Percentiles rank a stretch among this genome's conserved stretches.
These are phyloP conservation scores for Neonectria neomacrospora DNA, from an alignment of 2,329 filamentous ascomycete genomes.

Conservation along the genomic window DNA sequence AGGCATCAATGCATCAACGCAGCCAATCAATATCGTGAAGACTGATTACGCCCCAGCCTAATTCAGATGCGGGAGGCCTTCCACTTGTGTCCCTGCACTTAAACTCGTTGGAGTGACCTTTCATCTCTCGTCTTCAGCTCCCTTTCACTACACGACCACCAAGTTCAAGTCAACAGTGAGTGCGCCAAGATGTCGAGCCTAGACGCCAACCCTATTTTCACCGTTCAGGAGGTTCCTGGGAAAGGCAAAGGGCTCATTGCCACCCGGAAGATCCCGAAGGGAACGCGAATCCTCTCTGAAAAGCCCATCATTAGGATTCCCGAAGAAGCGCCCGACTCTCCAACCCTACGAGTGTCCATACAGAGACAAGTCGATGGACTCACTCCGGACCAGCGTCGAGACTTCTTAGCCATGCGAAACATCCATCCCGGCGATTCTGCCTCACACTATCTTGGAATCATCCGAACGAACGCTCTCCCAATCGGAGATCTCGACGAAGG, in stretches of 20 bases:
- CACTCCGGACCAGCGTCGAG: not conserved
- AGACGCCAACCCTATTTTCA: not conserved
- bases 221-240: constrained; percentile 5
- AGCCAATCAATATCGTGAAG: not conserved
- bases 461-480: constrained; percentile 24
- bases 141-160: not conserved
- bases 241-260: constrained; percentile 17
- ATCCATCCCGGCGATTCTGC: not conserved
- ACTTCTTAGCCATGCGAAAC: constrained; percentile 18
- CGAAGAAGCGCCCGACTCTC: not conserved
- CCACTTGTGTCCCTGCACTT: not conserved
- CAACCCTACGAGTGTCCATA: not conserved
- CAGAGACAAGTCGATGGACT: constrained; percentile 1
- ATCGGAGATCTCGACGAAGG: constrained; percentile 3
- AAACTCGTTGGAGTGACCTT: not conserved
- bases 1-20: not conserved
- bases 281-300: constrained; percentile 14
- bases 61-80: not conserved
- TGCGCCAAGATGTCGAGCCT: not conserved
- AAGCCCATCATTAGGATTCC: constrained; percentile 17
- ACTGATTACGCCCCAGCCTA: not conserved
- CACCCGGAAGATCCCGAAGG: not conserved
- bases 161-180: not conserved
- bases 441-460: constrained; percentile 8
- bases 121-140: not conserved